Evolutionary conservation across 73 alveolate species (phyloP).

Genomic region (Uronychia setigera): DNA sequence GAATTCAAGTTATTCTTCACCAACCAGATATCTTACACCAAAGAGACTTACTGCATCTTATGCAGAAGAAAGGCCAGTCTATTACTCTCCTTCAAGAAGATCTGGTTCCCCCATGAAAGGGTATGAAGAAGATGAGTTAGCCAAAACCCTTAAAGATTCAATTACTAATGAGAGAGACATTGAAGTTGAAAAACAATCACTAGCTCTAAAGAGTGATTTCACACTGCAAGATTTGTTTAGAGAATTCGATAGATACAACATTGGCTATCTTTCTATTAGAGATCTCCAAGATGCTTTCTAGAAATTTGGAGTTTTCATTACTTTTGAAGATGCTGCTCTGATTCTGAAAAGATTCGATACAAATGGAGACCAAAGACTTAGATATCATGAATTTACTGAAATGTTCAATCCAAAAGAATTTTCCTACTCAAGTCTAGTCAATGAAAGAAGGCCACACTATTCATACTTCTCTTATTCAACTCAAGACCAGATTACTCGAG

Average conservation of each 20-base stretch:
- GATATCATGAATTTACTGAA: constrained; percentile 12
- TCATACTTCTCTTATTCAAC: neutral
- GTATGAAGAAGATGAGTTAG: constrained; percentile 28
- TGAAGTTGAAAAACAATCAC: constrained; percentile 16
- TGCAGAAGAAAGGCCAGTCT: neutral
- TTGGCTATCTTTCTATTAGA: neutral
- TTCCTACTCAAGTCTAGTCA: neutral
- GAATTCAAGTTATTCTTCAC: neutral
- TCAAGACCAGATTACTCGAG: neutral
- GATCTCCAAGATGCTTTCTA: constrained; percentile 12
- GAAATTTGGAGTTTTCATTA: constrained; percentile 4
- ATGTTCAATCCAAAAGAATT: constrained; percentile 5
- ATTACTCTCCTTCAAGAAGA: neutral
- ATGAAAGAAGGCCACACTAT: neutral
- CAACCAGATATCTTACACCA: neutral
- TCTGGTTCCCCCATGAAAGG: constrained; percentile 21
- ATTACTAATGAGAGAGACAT: constrained; percentile 4
- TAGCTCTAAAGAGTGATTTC: constrained; percentile 5
- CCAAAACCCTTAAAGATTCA: neutral
- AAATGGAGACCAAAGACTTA: constrained; percentile 2
- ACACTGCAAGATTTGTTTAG: constrained; percentile 19
- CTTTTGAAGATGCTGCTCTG: neutral
- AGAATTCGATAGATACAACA: constrained; percentile 8
- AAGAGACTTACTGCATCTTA: neutral
- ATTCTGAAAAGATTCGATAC: neutral